phyloP scores from a whole-genome alignment of 768 basidiomycete genomes.

The Leucogyrophana mollusca region DNA sequence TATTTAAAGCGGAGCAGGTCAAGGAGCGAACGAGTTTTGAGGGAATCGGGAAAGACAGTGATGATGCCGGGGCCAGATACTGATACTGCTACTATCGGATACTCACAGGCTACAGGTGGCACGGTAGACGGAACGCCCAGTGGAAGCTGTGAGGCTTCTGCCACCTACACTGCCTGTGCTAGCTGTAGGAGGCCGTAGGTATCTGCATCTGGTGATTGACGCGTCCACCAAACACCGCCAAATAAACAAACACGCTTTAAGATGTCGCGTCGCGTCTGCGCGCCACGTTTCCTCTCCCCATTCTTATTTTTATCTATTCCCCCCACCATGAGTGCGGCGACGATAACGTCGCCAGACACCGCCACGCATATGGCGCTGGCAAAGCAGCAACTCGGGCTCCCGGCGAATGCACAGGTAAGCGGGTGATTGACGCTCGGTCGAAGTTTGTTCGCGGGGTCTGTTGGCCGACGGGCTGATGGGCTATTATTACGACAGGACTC shows the following conservation, averaged over 20 bases:
- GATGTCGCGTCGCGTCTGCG: constrained; percentile 6
- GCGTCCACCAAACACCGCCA: constrained; percentile 2
- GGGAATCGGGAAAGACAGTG: no score
- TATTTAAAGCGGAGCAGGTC: no score
- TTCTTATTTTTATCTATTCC: neutral
- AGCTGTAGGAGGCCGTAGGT: no score
- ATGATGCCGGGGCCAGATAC: no score
- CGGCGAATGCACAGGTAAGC: constrained; percentile 8
- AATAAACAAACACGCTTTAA: constrained; percentile 9
- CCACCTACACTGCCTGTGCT: no score
- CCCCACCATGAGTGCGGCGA: neutral
- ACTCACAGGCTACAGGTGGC: no score
- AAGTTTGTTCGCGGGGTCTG: neutral
- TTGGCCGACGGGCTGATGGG: neutral
- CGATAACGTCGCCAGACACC: neutral
- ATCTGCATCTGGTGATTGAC: no score
- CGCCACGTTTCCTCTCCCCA: neutral
- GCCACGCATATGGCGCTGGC: constrained; percentile 6
- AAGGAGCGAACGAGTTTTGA: no score
- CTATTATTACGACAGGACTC: neutral
- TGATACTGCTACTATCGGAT: no score
- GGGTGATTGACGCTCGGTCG: constrained; percentile 7
- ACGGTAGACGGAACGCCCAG: no score
- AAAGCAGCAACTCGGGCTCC: constrained; percentile 12
- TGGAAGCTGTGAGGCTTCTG: no score